Evolutionary conservation across 2,329 filamentous ascomycete species (phyloP).

Genomic region (Didymella glomerata): DNA sequence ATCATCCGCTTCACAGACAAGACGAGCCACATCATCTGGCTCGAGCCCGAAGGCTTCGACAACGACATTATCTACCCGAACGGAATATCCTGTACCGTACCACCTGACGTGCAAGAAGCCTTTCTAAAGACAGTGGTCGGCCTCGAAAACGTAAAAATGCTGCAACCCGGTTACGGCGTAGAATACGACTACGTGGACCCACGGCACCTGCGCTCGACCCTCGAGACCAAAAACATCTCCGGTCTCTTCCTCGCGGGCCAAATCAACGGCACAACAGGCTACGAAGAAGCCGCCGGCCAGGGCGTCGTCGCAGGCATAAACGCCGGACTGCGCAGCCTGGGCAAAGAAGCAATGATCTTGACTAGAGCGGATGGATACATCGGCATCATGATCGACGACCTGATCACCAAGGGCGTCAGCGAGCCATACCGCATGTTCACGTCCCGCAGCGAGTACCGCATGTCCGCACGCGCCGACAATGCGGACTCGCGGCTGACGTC

Average conservation of each 20-base stretch:
- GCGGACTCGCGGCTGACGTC: constrained; percentile 86
- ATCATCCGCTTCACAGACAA: constrained; percentile 87
- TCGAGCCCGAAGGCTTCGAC: constrained; percentile 94
- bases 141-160: constrained; percentile 87
- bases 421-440: constrained; percentile 99
- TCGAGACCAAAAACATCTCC: constrained; percentile 90
- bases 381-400: constrained; percentile 97
- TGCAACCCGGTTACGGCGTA: constrained; percentile 94
- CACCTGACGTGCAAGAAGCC: constrained; percentile 82
- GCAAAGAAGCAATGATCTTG: constrained; percentile 71
- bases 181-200: constrained; percentile 99
- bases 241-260: constrained; percentile 94
- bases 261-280: constrained; percentile 97
- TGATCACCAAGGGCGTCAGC: constrained; percentile 94
- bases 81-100: constrained; percentile 96
- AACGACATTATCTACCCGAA: constrained; percentile 94
- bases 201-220: constrained; percentile 81
- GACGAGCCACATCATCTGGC: constrained; percentile 87
- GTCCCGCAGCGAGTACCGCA: constrained; percentile 91
- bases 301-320: constrained; percentile 94
- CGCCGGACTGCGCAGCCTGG: constrained; percentile 80
- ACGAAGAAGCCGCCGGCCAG: constrained; percentile 96
- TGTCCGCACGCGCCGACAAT: constrained; percentile 91
- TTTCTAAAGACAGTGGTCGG: constrained; percentile 88
- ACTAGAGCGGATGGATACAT: constrained; percentile 92